phyloP scores from a whole-genome alignment of 1,139 yeast species.

The Saccharomycopsis crataegensis region DNA sequence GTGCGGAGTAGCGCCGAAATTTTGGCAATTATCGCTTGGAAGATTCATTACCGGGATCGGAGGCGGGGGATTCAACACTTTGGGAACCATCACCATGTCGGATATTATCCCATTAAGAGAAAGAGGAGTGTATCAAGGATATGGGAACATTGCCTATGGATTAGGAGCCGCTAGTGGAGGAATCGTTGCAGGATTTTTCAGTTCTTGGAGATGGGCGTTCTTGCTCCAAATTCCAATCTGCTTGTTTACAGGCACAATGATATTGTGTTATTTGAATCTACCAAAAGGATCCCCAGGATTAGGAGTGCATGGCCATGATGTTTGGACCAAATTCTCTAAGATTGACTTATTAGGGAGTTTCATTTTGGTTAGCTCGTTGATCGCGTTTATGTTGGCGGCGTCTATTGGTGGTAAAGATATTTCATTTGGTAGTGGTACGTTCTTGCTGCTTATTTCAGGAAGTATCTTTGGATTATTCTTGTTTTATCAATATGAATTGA shows the following conservation, averaged over 20 bases:
- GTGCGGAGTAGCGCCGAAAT: constrained; percentile 40
- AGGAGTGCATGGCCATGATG: constrained; percentile 23
- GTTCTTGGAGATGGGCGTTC: constrained; percentile 76
- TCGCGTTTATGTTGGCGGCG: constrained; percentile 52
- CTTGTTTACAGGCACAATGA: constrained; percentile 37
- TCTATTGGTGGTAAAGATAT: constrained; percentile 60
- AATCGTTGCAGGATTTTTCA: constrained; percentile 58
- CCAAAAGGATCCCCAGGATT: constrained; percentile 35
- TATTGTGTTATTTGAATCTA: constrained; percentile 30
- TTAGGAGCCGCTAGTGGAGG: constrained; percentile 70
- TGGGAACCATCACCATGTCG: constrained; percentile 47
- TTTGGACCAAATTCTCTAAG: constrained; percentile 39
- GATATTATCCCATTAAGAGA: constrained; percentile 52
- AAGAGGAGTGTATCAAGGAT: constrained; percentile 55
- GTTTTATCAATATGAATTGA: constrained; percentile 47
- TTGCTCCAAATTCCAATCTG: constrained; percentile 61
- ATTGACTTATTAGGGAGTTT: constrained; percentile 72
- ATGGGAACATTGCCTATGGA: constrained; percentile 58
- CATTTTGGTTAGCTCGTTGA: constrained; percentile 47
- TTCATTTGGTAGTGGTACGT: constrained; percentile 32
- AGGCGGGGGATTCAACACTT: constrained; percentile 54
- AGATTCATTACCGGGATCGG: constrained; percentile 58
- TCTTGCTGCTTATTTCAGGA: constrained; percentile 27
- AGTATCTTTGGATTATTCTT: constrained; percentile 26
- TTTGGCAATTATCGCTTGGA: constrained; percentile 47